phyloP scores from a whole-genome alignment of 768 basidiomycete species.

The Pleurotus tuber-regium region DNA sequence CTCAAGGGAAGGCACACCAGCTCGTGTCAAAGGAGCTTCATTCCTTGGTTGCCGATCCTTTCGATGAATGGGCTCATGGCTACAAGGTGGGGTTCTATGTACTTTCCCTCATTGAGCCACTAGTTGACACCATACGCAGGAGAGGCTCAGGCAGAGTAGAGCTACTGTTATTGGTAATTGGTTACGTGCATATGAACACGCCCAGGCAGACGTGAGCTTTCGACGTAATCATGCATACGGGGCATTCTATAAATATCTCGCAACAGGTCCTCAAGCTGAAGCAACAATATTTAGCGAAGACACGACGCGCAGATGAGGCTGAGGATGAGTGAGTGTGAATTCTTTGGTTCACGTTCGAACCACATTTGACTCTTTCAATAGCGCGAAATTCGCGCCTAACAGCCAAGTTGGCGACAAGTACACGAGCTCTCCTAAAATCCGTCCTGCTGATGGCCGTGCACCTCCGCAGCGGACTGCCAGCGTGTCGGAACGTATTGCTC shows the following conservation, averaged over 20 bases:
- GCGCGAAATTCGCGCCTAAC: constrained; percentile 86
- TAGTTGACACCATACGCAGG: constrained; percentile 34
- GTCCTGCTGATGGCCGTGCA: constrained; percentile 52
- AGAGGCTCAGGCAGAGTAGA: constrained; percentile 59
- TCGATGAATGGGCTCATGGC: constrained; percentile 71
- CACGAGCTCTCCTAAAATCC: constrained; percentile 73
- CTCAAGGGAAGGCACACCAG: constrained; percentile 74
- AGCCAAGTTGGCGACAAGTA: constrained; percentile 63
- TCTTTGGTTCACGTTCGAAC: constrained; percentile 15
- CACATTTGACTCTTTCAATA: constrained; percentile 27
- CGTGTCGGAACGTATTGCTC: constrained; percentile 84
- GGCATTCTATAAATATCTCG: neutral
- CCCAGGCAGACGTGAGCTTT: constrained; percentile 43
- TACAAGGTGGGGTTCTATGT: constrained; percentile 53
- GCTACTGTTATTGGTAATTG: constrained; percentile 60
- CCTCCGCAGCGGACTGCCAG: constrained; percentile 67
- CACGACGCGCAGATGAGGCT: constrained; percentile 83
- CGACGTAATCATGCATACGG: neutral
- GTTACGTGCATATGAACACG: constrained; percentile 69
- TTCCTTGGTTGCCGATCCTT: constrained; percentile 76
- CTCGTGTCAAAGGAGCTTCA: constrained; percentile 73
- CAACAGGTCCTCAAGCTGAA: constrained; percentile 62
- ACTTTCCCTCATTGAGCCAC: constrained; percentile 12
- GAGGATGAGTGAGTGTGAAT: constrained; percentile 82
- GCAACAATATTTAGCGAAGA: constrained; percentile 73